Base-by-base conservation (phyloP, 2,329 filamentous ascomycete genomes). In the Xylariaceae sp. region DNA sequence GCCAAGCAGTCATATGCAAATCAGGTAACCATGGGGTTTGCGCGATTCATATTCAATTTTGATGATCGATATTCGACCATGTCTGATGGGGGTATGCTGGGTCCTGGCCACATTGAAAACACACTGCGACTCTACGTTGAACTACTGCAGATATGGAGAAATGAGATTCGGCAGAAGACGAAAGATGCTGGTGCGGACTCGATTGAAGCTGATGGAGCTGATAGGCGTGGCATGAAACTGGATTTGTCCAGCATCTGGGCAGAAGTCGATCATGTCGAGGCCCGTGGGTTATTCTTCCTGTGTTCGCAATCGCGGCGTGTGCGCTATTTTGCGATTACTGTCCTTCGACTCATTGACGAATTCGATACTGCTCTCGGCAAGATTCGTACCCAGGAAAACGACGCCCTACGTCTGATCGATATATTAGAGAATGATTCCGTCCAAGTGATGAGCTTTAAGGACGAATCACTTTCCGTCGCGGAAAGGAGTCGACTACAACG, bases 21-120 rank as follows among this genome's bases (percentile, higher is more conserved):
- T 53, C 87, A 93, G 62, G 93, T 98, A 3, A 95, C 90, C 0
- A 95, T 94, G 65, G 91, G 93, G 0, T 98, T 98, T 65, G 88
- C 93, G 29, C 78, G 90, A 19, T 98, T 97, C 65, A 98, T 98
- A 39, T 98, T 98, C 69, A 95, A 93, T 53, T 98, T 97, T 61
- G 94, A 98, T 62, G 90, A 95, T 52, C 83, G 90, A 18, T 98
- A 98, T 63, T 89, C 91, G 1, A 97, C 93, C 24, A 96, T 97
- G 83, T 95, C 90, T 9, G 93, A 98, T 57, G 93, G 94, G 24
- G 93, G 93, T 2, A 93, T 98, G 83, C 80, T 98, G 18, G 93
- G 91, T 0, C 83, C 88, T 26, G 87, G 85, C 4, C 93, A 98
- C 57, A 96, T 98, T 43, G 93, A 98, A 62, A 95, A 84, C 52